A percentile compares a stretch with the other conserved stretches of the same genome.
Conservation (phyloP, 768 basidiomycete genomes). For the Psilocybe cubensis region DNA sequence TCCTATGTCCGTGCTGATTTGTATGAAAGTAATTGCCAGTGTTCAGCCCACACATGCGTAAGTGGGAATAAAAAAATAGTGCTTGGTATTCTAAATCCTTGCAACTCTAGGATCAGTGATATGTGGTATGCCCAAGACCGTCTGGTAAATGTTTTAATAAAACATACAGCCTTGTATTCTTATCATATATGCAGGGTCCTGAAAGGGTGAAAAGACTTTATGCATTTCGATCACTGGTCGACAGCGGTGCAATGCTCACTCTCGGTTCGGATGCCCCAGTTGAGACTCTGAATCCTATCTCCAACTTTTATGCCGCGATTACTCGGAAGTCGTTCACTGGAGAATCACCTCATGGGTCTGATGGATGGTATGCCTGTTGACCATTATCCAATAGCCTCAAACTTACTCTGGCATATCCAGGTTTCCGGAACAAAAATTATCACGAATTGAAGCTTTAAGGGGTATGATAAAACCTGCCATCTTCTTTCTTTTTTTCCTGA, state of each 20-base stretch:
- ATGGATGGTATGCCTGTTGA: slow-evolving; percentile 68
- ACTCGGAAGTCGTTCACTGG: slow-evolving; percentile 73
- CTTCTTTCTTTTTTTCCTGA: background rate
- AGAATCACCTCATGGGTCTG: slow-evolving; percentile 78
- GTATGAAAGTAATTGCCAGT: slow-evolving; percentile 76
- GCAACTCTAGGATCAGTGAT: slow-evolving; percentile 64
- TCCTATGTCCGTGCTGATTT: slow-evolving; percentile 8
- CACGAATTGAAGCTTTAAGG: slow-evolving; percentile 75
- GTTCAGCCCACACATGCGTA: slow-evolving; percentile 90
- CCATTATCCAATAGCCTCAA: background rate
- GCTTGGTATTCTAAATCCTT: background rate
- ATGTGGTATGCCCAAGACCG: slow-evolving; percentile 92
- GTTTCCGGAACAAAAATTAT: slow-evolving; percentile 83
- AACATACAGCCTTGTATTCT: background rate
- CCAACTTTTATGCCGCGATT: slow-evolving; percentile 88
- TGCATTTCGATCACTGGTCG: slow-evolving; percentile 77
- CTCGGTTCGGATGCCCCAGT: slow-evolving; percentile 93
- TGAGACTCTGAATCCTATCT: slow-evolving; percentile 82
- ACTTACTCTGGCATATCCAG: slow-evolving; percentile 36
- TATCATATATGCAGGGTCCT: slow-evolving; percentile 55
- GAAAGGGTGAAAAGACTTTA: slow-evolving; percentile 86
- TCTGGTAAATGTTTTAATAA: slow-evolving; percentile 49
- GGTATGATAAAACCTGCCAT: slow-evolving; percentile 37
- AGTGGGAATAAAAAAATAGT: slow-evolving; percentile 30
- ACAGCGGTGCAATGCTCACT: slow-evolving; percentile 68